These are phyloP conservation scores for Chlamydomonas reinhardtii DNA, from an alignment of 163 green algal species.

Conservation along the genomic window DNA sequence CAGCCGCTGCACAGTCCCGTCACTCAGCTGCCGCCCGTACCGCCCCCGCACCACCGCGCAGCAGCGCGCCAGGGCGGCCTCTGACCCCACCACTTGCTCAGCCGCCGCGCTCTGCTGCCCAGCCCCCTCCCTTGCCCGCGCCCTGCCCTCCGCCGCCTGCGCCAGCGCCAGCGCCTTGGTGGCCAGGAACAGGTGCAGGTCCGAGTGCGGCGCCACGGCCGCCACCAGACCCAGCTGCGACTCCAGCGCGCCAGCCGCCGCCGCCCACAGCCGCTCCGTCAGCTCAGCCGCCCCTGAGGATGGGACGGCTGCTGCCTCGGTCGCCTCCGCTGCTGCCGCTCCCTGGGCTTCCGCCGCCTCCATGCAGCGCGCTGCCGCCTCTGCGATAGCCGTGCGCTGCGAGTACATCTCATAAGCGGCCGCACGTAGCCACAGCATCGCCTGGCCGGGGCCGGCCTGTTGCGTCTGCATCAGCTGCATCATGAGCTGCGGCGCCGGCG, in stretches of 20 bases:
- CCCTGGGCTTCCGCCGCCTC: background rate
- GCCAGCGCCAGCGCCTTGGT: constrained; percentile 30
- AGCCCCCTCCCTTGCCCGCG: too few relatives aligned
- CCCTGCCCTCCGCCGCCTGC: background rate
- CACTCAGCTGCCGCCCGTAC: constrained; percentile 17
- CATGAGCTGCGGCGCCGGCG: too few relatives aligned
- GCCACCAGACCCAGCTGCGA: constrained; percentile 17
- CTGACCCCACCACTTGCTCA: too few relatives aligned
- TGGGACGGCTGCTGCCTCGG: too few relatives aligned
- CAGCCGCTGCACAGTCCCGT: background rate
- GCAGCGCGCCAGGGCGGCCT: background rate
- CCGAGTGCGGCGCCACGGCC: constrained; percentile 18
- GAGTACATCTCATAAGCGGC: constrained; percentile 17
- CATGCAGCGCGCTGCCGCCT: background rate
- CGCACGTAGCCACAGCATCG: constrained; percentile 7
- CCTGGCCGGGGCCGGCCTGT: too few relatives aligned
- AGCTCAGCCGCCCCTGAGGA: too few relatives aligned
- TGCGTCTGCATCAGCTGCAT: background rate
- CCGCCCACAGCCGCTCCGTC: background rate
- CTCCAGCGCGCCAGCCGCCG: constrained; percentile 1
- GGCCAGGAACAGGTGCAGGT: constrained; percentile 51
- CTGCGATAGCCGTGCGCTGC: background rate
- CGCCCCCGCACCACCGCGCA: constrained; percentile 5
- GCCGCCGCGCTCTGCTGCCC: background rate
- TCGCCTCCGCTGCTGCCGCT: too few relatives aligned